Conservation (phyloP, 768 basidiomycete species). For the Trametes gibbosa region DNA sequence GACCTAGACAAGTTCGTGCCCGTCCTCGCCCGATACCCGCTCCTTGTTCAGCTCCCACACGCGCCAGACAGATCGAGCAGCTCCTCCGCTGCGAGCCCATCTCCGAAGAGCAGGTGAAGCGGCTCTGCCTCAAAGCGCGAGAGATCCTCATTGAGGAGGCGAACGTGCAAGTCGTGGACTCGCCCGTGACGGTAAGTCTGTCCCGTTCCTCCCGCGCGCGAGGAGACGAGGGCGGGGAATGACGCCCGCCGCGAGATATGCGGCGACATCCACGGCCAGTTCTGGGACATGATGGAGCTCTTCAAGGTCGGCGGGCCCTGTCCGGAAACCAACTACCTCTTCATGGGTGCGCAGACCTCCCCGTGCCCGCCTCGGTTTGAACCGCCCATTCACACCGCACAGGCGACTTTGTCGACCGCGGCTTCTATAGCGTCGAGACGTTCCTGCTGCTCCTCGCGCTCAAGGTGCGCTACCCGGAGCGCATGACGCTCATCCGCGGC, state of each 20-base stretch:
- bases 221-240: constrained; percentile 5
- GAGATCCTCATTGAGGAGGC: constrained; percentile 98
- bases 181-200: constrained; percentile 90
- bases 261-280: constrained; percentile 97
- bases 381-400: too few relatives aligned
- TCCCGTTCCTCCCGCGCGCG: constrained; percentile 26
- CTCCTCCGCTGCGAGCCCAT: constrained; percentile 92
- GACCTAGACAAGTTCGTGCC: constrained; percentile 19
- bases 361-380: background rate
- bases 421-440: constrained; percentile 96
- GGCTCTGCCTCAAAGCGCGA: constrained; percentile 91
- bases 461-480: constrained; percentile 96
- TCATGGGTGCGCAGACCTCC: constrained; percentile 69
- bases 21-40: background rate
- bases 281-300: constrained; percentile 94
- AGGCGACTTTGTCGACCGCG: constrained; percentile 98
- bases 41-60: constrained; percentile 1
- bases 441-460: constrained; percentile 92
- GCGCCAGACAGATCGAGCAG: constrained; percentile 86
- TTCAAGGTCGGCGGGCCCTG: constrained; percentile 92
- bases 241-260: constrained; percentile 55
- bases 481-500: constrained; percentile 94
- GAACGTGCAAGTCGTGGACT: constrained; percentile 94
- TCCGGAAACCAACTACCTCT: constrained; percentile 92
- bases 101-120: constrained; percentile 93